Evolutionary conservation across 208 protist species (phyloP).

Genomic region (Crithidia brevicula): DNA sequence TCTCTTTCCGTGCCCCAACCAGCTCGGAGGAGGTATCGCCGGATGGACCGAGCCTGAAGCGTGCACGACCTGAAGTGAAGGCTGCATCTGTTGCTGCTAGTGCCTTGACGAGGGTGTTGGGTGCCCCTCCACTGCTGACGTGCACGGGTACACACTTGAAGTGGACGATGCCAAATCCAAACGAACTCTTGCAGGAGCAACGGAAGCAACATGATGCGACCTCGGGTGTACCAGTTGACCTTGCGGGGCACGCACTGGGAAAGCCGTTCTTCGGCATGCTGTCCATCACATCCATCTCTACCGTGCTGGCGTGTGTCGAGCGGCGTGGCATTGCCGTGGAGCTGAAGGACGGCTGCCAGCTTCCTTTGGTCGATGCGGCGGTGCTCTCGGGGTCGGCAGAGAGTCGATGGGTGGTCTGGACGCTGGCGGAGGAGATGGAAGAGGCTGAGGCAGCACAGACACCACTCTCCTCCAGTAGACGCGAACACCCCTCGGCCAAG

Average conservation of each 20-base stretch:
- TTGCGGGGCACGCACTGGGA: not conserved
- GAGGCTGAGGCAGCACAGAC: not conserved
- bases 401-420: slow-evolving; percentile 65
- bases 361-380: slow-evolving; percentile 44
- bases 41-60: not conserved
- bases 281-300: slow-evolving; percentile 52
- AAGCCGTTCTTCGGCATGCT: slow-evolving; percentile 50
- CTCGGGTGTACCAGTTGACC: not conserved
- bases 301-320: slow-evolving; percentile 56
- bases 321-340: slow-evolving; percentile 60
- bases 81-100: not conserved
- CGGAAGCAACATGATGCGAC: not conserved
- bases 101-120: not conserved
- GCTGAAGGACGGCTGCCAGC: slow-evolving; percentile 50
- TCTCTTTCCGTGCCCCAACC: slow-evolving; percentile 13
- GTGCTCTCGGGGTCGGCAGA: slow-evolving; percentile 40
- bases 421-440: slow-evolving; percentile 18
- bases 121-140: slow-evolving; percentile 23
- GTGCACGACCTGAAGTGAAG: not conserved
- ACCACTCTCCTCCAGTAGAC: not conserved
- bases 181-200: slow-evolving; percentile 6
- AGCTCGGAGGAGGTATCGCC: no score
- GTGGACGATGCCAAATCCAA: slow-evolving; percentile 62
- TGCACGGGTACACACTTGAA: slow-evolving; percentile 69
- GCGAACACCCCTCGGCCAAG: not conserved